Conservation (phyloP, 2,329 filamentous ascomycete genomes). For the Metarhizium sp. region DNA sequence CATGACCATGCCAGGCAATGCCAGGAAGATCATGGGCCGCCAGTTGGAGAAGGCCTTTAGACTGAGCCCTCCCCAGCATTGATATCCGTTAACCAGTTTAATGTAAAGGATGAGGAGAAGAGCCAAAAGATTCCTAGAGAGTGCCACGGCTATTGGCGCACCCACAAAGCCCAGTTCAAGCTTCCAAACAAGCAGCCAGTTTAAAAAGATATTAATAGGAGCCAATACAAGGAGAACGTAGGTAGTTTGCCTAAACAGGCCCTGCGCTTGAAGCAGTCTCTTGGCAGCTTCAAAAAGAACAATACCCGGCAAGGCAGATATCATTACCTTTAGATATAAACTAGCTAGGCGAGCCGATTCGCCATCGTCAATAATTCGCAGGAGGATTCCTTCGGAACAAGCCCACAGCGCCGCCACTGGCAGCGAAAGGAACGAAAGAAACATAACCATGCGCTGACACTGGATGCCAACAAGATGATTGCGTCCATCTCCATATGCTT, state of each 20-base stretch:
- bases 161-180: slow-evolving; percentile 48
- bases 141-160: slow-evolving; percentile 66
- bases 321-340: slow-evolving; percentile 58
- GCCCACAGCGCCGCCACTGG: slow-evolving; percentile 64
- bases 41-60: slow-evolving; percentile 60
- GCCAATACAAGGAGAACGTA: slow-evolving; percentile 66
- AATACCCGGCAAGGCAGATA: slow-evolving; percentile 63
- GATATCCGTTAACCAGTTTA: slow-evolving; percentile 55
- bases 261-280: slow-evolving; percentile 71
- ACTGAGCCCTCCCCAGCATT: slow-evolving; percentile 75
- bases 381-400: slow-evolving; percentile 52
- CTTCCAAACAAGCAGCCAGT: slow-evolving; percentile 67
- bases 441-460: slow-evolving; percentile 67
- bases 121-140: slow-evolving; percentile 68
- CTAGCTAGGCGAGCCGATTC: slow-evolving; percentile 62
- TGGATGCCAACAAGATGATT: slow-evolving; percentile 80
- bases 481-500: slow-evolving; percentile 82
- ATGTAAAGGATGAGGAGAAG: slow-evolving; percentile 66
- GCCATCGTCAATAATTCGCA: slow-evolving; percentile 21
- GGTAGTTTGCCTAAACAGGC: slow-evolving; percentile 64
- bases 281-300: slow-evolving; percentile 67
- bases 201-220: slow-evolving; percentile 63
- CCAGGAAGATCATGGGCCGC: slow-evolving; percentile 71
- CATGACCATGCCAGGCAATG: slow-evolving; percentile 81
- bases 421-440: slow-evolving; percentile 60